phyloP scores from a whole-genome alignment of 1,139 yeast genomes.

The Pneumocystis murina region DNA sequence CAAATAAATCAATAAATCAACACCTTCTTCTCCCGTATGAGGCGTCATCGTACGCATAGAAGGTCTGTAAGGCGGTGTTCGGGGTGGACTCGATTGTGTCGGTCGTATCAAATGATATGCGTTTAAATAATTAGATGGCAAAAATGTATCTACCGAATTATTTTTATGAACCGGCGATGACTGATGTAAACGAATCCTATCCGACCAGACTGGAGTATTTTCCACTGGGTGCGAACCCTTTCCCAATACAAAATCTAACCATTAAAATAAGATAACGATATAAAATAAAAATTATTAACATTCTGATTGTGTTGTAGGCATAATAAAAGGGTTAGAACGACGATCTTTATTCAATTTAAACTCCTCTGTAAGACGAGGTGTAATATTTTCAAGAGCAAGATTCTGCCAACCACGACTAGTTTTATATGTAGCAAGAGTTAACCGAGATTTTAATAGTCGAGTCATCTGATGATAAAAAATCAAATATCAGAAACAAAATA shows the following conservation, averaged over 20 bases:
- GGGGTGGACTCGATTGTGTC: not conserved
- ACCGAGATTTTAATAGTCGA: conserved; percentile 27
- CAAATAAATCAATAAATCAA: conserved; percentile 62
- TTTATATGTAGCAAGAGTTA: conserved; percentile 29
- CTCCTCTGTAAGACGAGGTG: conserved; percentile 21
- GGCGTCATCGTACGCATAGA: conserved; percentile 9
- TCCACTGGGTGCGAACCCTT: too few relatives aligned
- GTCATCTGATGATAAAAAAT: conserved; percentile 19
- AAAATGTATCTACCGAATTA: not conserved
- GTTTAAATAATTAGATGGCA: not conserved
- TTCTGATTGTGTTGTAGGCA: not conserved
- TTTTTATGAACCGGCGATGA: not conserved
- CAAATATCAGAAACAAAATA: not conserved
- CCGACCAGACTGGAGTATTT: not conserved
- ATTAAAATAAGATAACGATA: too few relatives aligned
- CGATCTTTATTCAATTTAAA: not conserved
- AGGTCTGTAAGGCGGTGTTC: not conserved
- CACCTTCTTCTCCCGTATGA: conserved; percentile 47
- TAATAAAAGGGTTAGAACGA: not conserved
- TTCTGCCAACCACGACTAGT: conserved; percentile 29
- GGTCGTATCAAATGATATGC: conserved; percentile 2
- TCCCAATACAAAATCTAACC: too few relatives aligned
- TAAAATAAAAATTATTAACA: too few relatives aligned
- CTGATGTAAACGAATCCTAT: not conserved
- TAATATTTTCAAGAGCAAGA: conserved; percentile 24